Evolutionary conservation across 208 protist species (phyloP), one percentile per base, ranked within the genome.

Genomic region (Cochliopodium minus): DNA sequence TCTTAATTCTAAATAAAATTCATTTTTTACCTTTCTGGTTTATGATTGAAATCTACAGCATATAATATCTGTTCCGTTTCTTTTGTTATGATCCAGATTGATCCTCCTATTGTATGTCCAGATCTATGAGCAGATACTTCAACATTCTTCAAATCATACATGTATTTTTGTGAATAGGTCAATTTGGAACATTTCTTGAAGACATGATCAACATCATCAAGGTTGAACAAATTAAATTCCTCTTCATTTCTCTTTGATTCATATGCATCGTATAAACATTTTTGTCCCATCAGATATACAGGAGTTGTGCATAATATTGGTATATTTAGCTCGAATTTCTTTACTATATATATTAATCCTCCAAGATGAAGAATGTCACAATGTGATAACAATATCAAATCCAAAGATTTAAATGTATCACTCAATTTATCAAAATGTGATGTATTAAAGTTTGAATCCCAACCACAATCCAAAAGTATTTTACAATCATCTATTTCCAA

Each of bases 381-480:
- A 59, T 87, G 74, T 17, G 73, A 75, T n/a, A 87, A 25, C 22
- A 87, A 63, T 4, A 87, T 33, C 32, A 58, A 40, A 61, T 87
- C 71, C 30, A 74, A 17, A 50, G 10, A 50, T 13, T n/a, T 13
- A 34, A 34, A 50, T 15, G 11, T 50, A 50, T 33, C 49, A 40
- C 39, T 22, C 10, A 83, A 34, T 2, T 49, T 38, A 29, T 84
- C 77, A 22, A 86, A 45, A 17, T 50, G 11, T 34, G 45, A 50
- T 33, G 45, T 34, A 48, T 86, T 69, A 32, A 85, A 79, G 22
- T 59, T 40, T 34, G 78, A 69, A 43, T 74, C 61, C 79, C 81
- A 81, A 9, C 82, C 82, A 62, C 82, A 88, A 57, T 88, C 82
- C 17, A 88, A 69, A 47, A 88, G 43, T 51, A 88, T 82, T 30